Evolutionary conservation across 2,329 filamentous ascomycete species (phyloP), one percentile per base, ranked within the genome.

Genomic region (Hymenoscyphus linearis): DNA sequence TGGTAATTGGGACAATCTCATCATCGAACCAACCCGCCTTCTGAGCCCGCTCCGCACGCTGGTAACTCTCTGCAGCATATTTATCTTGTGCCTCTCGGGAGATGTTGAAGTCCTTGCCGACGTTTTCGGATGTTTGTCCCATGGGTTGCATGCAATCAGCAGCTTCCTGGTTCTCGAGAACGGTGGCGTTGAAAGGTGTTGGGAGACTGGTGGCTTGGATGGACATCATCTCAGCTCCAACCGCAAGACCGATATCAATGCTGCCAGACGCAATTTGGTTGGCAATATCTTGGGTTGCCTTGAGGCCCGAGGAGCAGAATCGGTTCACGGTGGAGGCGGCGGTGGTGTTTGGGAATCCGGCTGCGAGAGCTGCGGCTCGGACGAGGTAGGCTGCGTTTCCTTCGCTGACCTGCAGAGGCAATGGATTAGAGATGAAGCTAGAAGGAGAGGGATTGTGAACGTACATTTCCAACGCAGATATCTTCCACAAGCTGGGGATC

Each of bases 191-290:
- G 59, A 60, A 57, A 25, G 58, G 52, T 53, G 88, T 40, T 89
- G 93, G 82, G 96, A 96, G 76, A 91, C 64, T 87, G 84, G 16
- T 92, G 63, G 93, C 93, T 58, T 80, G 81, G 74, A 93, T 90
- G 54, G 88, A 88, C 93, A 98, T 98, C 81, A 89, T 93, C 85
- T 98, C 93, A 36, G 96, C 91, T 72, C 93, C 93, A n/a, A 93
- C 90, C 67, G 93, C 93, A 67, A 98, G 86, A 67, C 93, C 93
- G 64, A 98, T 79, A 67, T 97, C 93, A 71, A 98, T 97, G 87
- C 96, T 95, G 72, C 92, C 93, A 9, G 86, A 76, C 73, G 85
- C 85, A 79, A 98, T 95, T 71, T 91, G 90, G 78, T 97, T 96
- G 68, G 93, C 93, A 71, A 98, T 88, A 73, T 97, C 92, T 66